Evolutionary conservation across 2,329 filamentous ascomycete genomes (phyloP).

Genomic region (Polytolypa hystricis): DNA sequence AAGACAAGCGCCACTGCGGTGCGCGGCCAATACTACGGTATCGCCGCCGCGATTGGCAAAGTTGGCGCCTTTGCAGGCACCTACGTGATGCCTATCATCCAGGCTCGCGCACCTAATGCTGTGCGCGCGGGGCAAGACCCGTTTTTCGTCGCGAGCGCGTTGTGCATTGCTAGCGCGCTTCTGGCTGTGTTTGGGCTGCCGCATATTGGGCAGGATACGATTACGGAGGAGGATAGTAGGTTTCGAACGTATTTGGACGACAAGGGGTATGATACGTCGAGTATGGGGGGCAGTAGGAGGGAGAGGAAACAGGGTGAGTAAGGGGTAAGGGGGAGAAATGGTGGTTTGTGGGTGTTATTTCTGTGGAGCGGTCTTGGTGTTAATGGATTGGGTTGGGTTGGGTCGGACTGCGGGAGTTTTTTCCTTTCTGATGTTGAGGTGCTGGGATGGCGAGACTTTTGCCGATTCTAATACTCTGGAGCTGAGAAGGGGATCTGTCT

Average conservation of each 20-base stretch:
- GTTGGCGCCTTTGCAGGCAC: slow-evolving; percentile 68
- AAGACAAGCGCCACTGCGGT: slow-evolving; percentile 84
- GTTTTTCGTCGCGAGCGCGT: slow-evolving; percentile 69
- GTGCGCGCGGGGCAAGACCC: slow-evolving; percentile 65
- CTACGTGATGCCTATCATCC: slow-evolving; percentile 66
- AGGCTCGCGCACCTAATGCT: slow-evolving; percentile 43
- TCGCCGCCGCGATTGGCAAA: slow-evolving; percentile 37
- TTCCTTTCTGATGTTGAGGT: no score
- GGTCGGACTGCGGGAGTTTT: no score
- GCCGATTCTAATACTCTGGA: no score
- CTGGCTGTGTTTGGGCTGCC: slow-evolving; percentile 60
- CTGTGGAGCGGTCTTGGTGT: no score
- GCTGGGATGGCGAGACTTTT: no score
- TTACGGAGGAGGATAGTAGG: slow-evolving; percentile 60
- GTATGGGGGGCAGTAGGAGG: slow-evolving; percentile 36
- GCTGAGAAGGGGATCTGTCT: no score
- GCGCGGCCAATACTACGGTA: slow-evolving; percentile 60
- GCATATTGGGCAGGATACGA: slow-evolving; percentile 67
- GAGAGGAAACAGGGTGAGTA: neutral
- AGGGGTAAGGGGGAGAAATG: no score
- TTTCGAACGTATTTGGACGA: slow-evolving; percentile 64
- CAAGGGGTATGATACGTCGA: slow-evolving; percentile 64
- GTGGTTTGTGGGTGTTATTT: no score
- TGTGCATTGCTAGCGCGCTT: slow-evolving; percentile 65
- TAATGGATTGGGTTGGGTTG: no score